Evolutionary conservation across 148 eudicot genomes (phyloP).

Genomic region (Cornus controversa): DNA sequence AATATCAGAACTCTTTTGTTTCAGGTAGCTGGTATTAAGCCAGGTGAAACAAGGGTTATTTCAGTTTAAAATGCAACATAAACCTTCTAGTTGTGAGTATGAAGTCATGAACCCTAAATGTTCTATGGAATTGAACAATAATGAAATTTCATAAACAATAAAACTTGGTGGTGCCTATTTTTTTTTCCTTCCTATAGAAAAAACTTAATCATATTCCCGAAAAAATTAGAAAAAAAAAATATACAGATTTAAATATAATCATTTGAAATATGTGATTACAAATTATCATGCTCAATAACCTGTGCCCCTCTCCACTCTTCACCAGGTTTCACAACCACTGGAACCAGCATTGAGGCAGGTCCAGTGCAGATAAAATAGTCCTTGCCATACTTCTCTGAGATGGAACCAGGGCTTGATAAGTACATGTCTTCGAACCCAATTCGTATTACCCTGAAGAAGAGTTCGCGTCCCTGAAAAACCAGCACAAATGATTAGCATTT

Average conservation of each 20-base stretch:
- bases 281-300: constrained; percentile 86
- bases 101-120: too few relatives aligned
- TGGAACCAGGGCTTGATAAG: constrained; percentile 79
- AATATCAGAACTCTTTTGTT: too few relatives aligned
- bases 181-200: too few relatives aligned
- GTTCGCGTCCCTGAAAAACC: constrained; percentile 60
- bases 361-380: constrained; percentile 88
- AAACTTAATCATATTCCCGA: too few relatives aligned
- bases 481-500: too few relatives aligned
- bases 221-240: neutral
- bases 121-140: neutral
- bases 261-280: constrained; percentile 20
- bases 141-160: neutral
- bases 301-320: constrained; percentile 90
- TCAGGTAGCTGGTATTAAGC: too few relatives aligned
- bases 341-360: constrained; percentile 78
- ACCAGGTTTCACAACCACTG: constrained; percentile 70
- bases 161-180: neutral
- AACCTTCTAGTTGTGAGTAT: neutral
- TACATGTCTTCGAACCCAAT: constrained; percentile 81
- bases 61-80: neutral
- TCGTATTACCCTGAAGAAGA: constrained; percentile 69
- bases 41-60: too few relatives aligned
- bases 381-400: constrained; percentile 52
- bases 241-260: neutral